Evolutionary conservation across 2,329 filamentous ascomycete species (phyloP), one percentile per base, ranked within the genome.

Genomic region (Exophiala phaeomuriformis): DNA sequence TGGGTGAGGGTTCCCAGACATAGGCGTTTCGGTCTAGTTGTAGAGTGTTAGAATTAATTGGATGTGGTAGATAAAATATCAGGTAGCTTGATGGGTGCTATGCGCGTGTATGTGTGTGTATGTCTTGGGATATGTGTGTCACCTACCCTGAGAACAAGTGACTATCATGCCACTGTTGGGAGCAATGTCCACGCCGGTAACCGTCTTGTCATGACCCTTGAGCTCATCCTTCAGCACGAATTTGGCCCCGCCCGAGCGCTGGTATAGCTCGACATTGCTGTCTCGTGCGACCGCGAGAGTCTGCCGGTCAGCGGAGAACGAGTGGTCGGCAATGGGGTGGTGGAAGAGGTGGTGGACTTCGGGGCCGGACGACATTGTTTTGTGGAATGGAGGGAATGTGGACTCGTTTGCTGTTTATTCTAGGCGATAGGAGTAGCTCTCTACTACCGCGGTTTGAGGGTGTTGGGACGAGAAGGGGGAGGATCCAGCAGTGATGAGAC

Each of bases 341-440:
- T 97, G 90, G 76, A 98, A 98, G 62, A 98, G 85, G 68, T 97
- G 90, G 74, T 97, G 89, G 55, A 95, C 87, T 78, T 97, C 88
- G 61, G 90, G 88, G 56, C 85, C 71, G 51, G 88, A 78, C 91
- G 97, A 97, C 56, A 19, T 19, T 19, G 19, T 19, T 19, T 19
- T 19, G 19, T 19, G 19, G 19, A 19, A 19, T 19, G 19, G 2
- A 19, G 19, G 19, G 19, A 19, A 19, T 19, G 19, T 19, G 19
- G 19, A 19, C 19, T 2, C 2, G 19, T 19, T 19, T 19, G 19
- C 19, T 19, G 19, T 19, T 19, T 19, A 19, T 19, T 19, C 19
- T 19, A 19, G 19, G 75, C 77, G 84, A 87, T 89, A 93, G 88
- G 89, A 94, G 88, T 77, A 88, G 82, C 89, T 95, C 93, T 97